A percentile compares a stretch with the other conserved stretches of the same genome.
phyloP scores from a whole-genome alignment of 805 yeast species.

The Nakazawaea pomicola region DNA sequence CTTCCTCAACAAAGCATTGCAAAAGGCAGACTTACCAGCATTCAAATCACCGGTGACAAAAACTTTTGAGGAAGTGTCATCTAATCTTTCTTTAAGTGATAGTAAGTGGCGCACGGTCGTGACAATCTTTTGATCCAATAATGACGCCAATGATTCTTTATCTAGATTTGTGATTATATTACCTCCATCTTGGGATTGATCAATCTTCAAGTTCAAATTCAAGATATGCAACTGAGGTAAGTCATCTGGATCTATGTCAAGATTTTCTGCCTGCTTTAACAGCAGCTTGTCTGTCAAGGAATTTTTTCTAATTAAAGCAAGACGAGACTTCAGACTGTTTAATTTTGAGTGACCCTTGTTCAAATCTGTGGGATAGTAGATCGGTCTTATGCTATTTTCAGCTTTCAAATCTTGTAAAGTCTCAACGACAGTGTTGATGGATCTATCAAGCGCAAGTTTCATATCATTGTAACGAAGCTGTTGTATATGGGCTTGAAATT shows the following conservation, averaged over 20 bases:
- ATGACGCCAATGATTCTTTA: constrained; percentile 59
- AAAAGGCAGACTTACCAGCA: constrained; percentile 94
- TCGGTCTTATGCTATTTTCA: constrained; percentile 58
- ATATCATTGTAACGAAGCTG: constrained; percentile 77
- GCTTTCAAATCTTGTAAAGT: constrained; percentile 43
- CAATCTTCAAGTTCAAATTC: constrained; percentile 58
- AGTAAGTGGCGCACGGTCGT: constrained; percentile 63
- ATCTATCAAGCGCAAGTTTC: constrained; percentile 56
- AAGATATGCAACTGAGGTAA: constrained; percentile 52
- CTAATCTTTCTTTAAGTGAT: constrained; percentile 76
- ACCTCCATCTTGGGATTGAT: constrained; percentile 28
- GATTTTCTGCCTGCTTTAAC: constrained; percentile 14
- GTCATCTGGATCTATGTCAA: constrained; percentile 1
- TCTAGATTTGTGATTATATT: constrained; percentile 55
- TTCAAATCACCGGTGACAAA: constrained; percentile 95
- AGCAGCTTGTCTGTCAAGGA: constrained; percentile 17
- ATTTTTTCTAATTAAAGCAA: constrained; percentile 47
- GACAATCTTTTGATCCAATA: constrained; percentile 63
- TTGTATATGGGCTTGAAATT: constrained; percentile 42
- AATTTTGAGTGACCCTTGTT: constrained; percentile 28
- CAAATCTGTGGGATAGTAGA: constrained; percentile 52
- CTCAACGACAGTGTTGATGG: constrained; percentile 49
- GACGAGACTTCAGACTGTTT: constrained; percentile 45
- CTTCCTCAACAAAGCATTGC: constrained; percentile 81
- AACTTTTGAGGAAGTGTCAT: constrained; percentile 89